Evolutionary conservation across 345 rosid genomes (phyloP).

Genomic region (Melaleuca quinquenervia): DNA sequence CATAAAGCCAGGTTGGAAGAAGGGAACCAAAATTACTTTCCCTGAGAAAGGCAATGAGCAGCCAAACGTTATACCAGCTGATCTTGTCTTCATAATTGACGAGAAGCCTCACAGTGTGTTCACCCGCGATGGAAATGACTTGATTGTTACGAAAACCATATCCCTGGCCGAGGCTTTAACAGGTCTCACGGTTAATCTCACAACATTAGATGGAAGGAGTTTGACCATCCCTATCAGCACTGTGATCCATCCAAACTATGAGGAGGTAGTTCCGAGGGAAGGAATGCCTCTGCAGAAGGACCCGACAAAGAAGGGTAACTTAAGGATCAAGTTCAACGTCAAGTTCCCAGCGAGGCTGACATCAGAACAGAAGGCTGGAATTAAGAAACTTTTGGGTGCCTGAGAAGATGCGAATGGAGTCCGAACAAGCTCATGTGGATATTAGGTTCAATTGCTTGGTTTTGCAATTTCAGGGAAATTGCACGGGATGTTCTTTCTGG

Average conservation of each 20-base stretch:
- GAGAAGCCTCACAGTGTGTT: slow-evolving; percentile 76
- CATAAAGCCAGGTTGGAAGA: slow-evolving; percentile 86
- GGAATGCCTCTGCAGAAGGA: slow-evolving; percentile 87
- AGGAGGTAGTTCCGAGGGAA: slow-evolving; percentile 65
- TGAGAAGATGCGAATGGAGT: background rate
- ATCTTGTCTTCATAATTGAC: slow-evolving; percentile 64
- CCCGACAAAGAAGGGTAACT: slow-evolving; percentile 57
- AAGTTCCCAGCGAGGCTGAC: slow-evolving; percentile 64
- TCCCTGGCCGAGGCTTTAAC: slow-evolving; percentile 67
- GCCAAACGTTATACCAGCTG: slow-evolving; percentile 53
- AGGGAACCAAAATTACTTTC: slow-evolving; percentile 81
- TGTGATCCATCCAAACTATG: slow-evolving; percentile 61
- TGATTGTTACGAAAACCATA: slow-evolving; percentile 50
- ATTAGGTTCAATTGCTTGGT: background rate
- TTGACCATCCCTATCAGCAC: slow-evolving; percentile 45
- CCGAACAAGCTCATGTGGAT: background rate
- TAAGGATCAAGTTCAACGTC: slow-evolving; percentile 66
- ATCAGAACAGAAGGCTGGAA: slow-evolving; percentile 64
- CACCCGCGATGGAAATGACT: slow-evolving; percentile 78
- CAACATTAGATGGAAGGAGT: slow-evolving; percentile 61
- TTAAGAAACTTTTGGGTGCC: slow-evolving; percentile 49
- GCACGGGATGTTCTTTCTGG: background rate
- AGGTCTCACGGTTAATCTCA: slow-evolving; percentile 41
- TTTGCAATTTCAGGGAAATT: background rate
- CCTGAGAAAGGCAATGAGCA: slow-evolving; percentile 87